Evolutionary conservation across 2,329 filamentous ascomycete species (phyloP), one percentile per base, ranked within the genome.

Genomic region (Alternaria infectoria): DNA sequence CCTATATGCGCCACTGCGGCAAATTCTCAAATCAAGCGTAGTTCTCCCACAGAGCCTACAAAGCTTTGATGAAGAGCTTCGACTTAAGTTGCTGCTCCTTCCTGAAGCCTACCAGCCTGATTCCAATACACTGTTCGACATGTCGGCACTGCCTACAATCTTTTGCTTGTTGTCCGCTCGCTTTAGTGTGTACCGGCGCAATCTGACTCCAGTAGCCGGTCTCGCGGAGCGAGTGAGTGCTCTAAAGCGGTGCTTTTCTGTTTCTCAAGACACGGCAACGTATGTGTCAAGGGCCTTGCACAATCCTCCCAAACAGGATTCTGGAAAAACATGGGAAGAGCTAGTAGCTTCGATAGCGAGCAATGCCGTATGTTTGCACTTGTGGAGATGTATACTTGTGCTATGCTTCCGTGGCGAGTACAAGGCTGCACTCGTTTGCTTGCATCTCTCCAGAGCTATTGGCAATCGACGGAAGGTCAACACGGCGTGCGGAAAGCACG

Each of bases 151-250:
- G 13, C 88, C 89, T 25, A 91, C 93, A 0, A 84, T 96, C 9
- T 86, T 92, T 30, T 90, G 93, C 73, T 86, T 98, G 9, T 90
- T 97, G 64, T 92, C 93, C 64, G 90, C 91, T 15, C 90, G 93
- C n/a, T 86, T 97, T 28, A 84, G 96, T 40, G 86, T 99, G 9
- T 93, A 97, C 79, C 89, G 96, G 45, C 93, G 97, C 73, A 97
- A 98, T 74, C 85, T 98, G 9, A 90, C 89, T 0, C 91, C 93
- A 0, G 84, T 84, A 10, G 93, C 91, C 73, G 85, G 90, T 0
- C 79, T 83, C 2, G 85, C 90, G 30, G 87, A 90, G 45, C 88
- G 95, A 46, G 81, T 85, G 4, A 86, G 88, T 7, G 93, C 96
- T 2, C 82, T 97, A 26, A 90, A 94, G 62, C 88, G 91, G 67